Base-by-base conservation (phyloP, 306 rosid species). In the Vachellia collinsii region DNA sequence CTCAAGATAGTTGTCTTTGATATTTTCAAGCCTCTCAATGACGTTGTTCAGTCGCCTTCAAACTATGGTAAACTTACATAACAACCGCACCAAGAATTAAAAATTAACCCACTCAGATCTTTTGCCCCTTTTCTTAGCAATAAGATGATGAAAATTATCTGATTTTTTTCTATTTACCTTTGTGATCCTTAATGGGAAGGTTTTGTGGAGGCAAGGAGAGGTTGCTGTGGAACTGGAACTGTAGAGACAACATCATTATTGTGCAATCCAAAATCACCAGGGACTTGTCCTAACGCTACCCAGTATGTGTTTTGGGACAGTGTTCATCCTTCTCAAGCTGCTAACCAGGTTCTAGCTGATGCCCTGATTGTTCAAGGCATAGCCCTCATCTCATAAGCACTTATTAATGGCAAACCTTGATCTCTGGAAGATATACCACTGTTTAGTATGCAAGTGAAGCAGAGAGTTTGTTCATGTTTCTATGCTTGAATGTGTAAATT, bases 261-360 rank as follows among this genome's bases (percentile, higher is more conserved):
- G 84, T 96, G 98, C 91, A 93, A 96, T 79, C 90, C 86, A 38
- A 80, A 85, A 29, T 89, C 99, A 34, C 44, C 76, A 36, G 99
- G 99, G 85, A 96, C 97, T 47, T 96, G 98, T 81, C 54, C 93
- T 29, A 96, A 96, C 83, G 92, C 99, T 25, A 89, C 94, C 38
- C 94, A 90, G 16, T 95, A 91, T 82, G 99, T 93, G 85, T 95
- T 95, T 78, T 93, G 97, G 94, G 99, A 95, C 83, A 88, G 96
- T 48, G 99, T 91, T 50, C 99, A 95, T 86, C 98, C 99, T 76
- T 89, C 98, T 51, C 70, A 95, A 79, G 97, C 97, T 51, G 97
- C 99, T 29, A 95, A 95, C 73, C 90, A 86, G 76, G 84, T 95
- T 83, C 89, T 95, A 22, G 98, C 99, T n/a, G 97, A 93, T 87